Base-by-base conservation (phyloP, 495 filamentous ascomycete species). In the Bombardia bombarda region DNA sequence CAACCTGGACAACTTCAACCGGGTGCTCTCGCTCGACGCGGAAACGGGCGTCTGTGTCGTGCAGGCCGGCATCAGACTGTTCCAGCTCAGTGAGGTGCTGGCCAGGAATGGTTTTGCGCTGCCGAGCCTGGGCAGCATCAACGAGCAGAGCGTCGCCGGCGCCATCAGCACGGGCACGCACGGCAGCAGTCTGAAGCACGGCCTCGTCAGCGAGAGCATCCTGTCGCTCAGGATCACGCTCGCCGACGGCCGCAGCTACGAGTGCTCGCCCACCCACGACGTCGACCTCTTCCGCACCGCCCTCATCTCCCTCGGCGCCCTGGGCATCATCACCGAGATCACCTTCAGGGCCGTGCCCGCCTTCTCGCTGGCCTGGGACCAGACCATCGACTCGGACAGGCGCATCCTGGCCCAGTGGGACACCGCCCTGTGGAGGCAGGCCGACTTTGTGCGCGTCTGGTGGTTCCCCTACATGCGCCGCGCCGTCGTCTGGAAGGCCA, bases 151-250 rank as follows among this genome's bases (percentile, higher is more conserved):
- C 38, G 82, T 97, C 51, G 92, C 86, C 10, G 92, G 92, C 18
- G 92, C 89, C 20, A 90, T 98, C 36, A 77, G 83, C 28, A 98
- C 92, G 9, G 87, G 84, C 21, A 98, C 92, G 1, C 92, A 98
- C 57, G 93, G 92, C 34, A 90, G 83, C 47, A 89, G 86, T 34
- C 66, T 94, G 31, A 68, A 63, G 19, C 89, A 97, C 64, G 92
- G 92, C 7, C 63, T 95, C 31, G 67, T 98, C 32, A 87, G 86
- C 7, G 79, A 90, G 55, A 79, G 72, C 35, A 75, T 96, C 23
- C 59, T 77, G 7, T 69, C 74, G 5, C 66, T 98, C 38, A 82
- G 80, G 18, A 78, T 97, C 51, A 86, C 90, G 38, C 74, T 95
- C 38, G 78, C 88, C 12, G 87, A 90, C 61, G 90, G 90, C 9